Base-by-base conservation (phyloP, 2,329 filamentous ascomycete species). In the Fusarium lyarnte region DNA sequence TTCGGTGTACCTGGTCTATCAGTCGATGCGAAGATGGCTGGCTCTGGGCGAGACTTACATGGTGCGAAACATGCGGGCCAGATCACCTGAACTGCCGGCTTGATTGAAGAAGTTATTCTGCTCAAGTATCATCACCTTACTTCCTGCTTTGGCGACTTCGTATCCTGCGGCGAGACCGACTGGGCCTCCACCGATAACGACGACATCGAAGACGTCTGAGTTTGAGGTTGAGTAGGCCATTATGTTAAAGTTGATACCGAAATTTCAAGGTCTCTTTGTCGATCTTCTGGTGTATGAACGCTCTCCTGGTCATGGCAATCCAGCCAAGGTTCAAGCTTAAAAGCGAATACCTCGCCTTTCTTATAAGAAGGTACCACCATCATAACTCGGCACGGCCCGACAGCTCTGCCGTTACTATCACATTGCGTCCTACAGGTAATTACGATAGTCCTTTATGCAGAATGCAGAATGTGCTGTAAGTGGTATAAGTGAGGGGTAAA, bases 91-190 rank as follows among this genome's bases (percentile, higher is more conserved):
- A n/a, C 66, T 70, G 5, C 67, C 66, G 2, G 66, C 67, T 5
- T 70, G 60, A 6, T 70, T 70, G 39, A 70, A 70, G 21, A 70
- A 69, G 5, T 70, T 70, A 17, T 70, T 70, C 6, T 70, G 66
- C n/a, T 70, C 67, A 3, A 70, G 60, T 5, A 70, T 64, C 14
- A 70, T 65, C 4, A 70, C 66, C 9, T 31, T 65, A 33, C 49
- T 55, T 12, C 59, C 66, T 10, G 67, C 33, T 42, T 70, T 70
- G 11, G 66, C 67, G 6, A 70, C 68, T 31, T 72, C 69, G 19
- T 72, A 72, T 17, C 68, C 69, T n/a, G 69, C 68, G 7, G 67
- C 63, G 7, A 71, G n/a, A 3, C 69, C 69, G 3, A 71, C 49
- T 1, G 69, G 67, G 3, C 69, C 69, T 35, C 68, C 69, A 8